Percentiles rank a stretch among this genome's conserved stretches.
Conservation (phyloP, 345 rosid genomes). For the Punica granatum region DNA sequence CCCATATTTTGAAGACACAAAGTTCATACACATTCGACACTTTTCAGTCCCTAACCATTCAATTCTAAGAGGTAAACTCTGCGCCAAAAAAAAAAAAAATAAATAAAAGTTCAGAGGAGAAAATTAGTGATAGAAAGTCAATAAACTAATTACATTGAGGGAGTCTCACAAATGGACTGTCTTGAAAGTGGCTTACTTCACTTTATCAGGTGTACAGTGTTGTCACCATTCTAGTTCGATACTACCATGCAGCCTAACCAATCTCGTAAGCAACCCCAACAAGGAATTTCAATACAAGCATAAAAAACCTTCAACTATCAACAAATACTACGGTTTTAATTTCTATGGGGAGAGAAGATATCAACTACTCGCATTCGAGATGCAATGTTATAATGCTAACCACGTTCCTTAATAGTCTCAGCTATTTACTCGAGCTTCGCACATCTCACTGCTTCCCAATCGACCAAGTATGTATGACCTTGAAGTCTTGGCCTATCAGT, state of each 20-base stretch:
- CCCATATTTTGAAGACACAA: conserved; percentile 47
- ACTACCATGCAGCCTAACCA: conserved; percentile 26
- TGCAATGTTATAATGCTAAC: conserved; percentile 37
- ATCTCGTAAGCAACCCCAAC: conserved; percentile 39
- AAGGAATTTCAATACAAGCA: not conserved
- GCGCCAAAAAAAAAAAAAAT: not conserved
- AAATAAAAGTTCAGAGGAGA: too few relatives aligned
- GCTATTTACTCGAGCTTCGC: conserved; percentile 23
- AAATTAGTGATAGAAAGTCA: not conserved
- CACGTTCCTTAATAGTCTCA: conserved; percentile 32
- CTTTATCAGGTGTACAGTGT: conserved; percentile 42
- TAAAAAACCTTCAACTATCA: too few relatives aligned
- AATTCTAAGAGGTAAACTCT: conserved; percentile 48
- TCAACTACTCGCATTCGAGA: conserved; percentile 33
- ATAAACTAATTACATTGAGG: not conserved
- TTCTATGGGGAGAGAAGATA: too few relatives aligned
- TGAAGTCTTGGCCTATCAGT: conserved; percentile 16
- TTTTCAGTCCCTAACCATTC: conserved; percentile 58
- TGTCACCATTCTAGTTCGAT: conserved; percentile 72
- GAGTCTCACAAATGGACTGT: not conserved
- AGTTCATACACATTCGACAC: conserved; percentile 61
- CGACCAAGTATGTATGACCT: conserved; percentile 40
- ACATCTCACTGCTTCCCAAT: conserved; percentile 52
- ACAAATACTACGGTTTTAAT: too few relatives aligned
- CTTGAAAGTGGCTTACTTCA: conserved; percentile 34